Percentiles rank a stretch among this genome's conserved stretches.
Evolutionary conservation across 306 rosid genomes (phyloP).

Genomic region (Albizia julibrissin): DNA sequence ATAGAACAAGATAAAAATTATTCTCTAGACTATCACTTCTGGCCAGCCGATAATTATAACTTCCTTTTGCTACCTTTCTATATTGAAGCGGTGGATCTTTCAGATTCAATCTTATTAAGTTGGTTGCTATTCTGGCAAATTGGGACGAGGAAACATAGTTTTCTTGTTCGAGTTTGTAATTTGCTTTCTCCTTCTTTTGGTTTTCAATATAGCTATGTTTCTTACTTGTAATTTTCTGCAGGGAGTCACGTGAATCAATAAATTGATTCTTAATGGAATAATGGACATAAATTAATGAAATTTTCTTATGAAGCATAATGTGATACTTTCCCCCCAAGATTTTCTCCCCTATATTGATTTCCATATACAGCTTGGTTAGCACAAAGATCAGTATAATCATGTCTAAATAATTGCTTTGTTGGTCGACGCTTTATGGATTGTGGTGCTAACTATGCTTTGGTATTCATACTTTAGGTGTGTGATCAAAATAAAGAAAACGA

Average conservation of each 20-base stretch:
- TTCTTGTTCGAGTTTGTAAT: constrained; percentile 2
- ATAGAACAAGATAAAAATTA: background rate
- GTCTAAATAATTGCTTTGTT: constrained; percentile 8
- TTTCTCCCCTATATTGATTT: constrained; percentile 18
- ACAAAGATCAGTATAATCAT: background rate
- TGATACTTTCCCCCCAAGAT: background rate
- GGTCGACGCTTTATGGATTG: constrained; percentile 24
- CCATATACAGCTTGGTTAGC: background rate
- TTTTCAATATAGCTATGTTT: background rate
- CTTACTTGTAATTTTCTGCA: constrained; percentile 31
- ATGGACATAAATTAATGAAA: constrained; percentile 16
- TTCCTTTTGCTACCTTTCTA: background rate
- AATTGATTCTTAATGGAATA: constrained; percentile 24
- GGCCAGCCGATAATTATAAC: background rate
- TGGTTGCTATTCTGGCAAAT: background rate
- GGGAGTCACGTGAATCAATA: background rate
- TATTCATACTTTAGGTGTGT: constrained; percentile 59
- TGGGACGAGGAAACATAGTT: background rate
- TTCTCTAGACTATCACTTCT: background rate
- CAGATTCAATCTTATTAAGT: background rate
- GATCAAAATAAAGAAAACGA: constrained; percentile 59
- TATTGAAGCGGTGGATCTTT: background rate
- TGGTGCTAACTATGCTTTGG: constrained; percentile 34
- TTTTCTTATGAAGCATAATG: constrained; percentile 4
- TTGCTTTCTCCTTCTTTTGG: constrained; percentile 18